phyloP scores from a whole-genome alignment of 2,329 filamentous ascomycete genomes.

The Aspergillus novoparasiticus region DNA sequence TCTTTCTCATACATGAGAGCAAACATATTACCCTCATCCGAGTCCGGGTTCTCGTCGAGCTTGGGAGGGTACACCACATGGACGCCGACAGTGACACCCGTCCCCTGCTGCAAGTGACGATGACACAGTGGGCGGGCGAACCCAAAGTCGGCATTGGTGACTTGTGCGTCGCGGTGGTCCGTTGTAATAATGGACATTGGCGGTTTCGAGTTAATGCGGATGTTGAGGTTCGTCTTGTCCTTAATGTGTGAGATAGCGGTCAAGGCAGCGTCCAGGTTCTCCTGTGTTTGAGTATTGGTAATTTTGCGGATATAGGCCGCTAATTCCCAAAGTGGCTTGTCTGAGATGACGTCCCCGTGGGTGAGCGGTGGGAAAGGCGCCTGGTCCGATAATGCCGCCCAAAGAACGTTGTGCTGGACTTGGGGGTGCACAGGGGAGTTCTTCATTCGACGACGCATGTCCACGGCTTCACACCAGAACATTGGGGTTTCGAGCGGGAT shows the following conservation, averaged over 20 bases:
- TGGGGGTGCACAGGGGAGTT: slow-evolving; percentile 33
- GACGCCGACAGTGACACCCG: slow-evolving; percentile 26
- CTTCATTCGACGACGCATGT: slow-evolving; percentile 41
- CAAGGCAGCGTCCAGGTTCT: slow-evolving; percentile 31
- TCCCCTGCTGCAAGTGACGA: slow-evolving; percentile 31
- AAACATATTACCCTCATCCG: slow-evolving; percentile 23
- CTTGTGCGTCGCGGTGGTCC: slow-evolving; percentile 34
- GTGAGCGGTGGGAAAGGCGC: slow-evolving; percentile 33
- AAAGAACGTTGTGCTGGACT: slow-evolving; percentile 42
- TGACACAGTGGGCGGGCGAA: slow-evolving; percentile 35
- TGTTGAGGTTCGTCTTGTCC: slow-evolving; percentile 39
- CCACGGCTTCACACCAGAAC: slow-evolving; percentile 40
- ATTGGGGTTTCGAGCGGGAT: slow-evolving; percentile 27
- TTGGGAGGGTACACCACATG: slow-evolving; percentile 31
- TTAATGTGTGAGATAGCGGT: slow-evolving; percentile 35
- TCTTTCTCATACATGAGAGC: slow-evolving; percentile 38
- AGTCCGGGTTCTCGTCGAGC: slow-evolving; percentile 34
- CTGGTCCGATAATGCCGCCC: slow-evolving; percentile 23
- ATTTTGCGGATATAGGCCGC: slow-evolving; percentile 41
- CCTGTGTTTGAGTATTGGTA: slow-evolving; percentile 36
- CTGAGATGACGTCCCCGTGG: slow-evolving; percentile 36
- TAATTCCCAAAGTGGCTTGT: slow-evolving; percentile 34
- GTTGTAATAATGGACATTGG: slow-evolving; percentile 38
- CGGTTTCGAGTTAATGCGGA: slow-evolving; percentile 38
- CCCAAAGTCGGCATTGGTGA: slow-evolving; percentile 37